A percentile compares a stretch with the other conserved stretches of the same genome.
phyloP scores from a whole-genome alignment of 768 basidiomycete genomes.

The Paxillus rubicundulus region DNA sequence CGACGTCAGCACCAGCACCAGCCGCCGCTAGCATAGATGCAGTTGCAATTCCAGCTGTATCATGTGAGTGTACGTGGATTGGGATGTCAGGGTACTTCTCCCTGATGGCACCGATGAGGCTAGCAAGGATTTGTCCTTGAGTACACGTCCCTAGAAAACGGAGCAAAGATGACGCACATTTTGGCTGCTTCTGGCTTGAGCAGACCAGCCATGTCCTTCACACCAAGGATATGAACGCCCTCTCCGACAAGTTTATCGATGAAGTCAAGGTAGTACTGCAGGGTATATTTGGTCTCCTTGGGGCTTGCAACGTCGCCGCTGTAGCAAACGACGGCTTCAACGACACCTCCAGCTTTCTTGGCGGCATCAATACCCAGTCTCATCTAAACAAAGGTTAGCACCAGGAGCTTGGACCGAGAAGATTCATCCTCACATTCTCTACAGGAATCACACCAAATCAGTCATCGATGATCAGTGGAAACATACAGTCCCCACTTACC shows the following conservation, averaged over 20 bases:
- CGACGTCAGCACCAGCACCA: slow-evolving; percentile 95
- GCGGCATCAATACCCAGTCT: slow-evolving; percentile 98
- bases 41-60: slow-evolving; percentile 96
- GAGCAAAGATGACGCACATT: slow-evolving; percentile 50
- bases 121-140: slow-evolving; percentile 28
- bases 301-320: slow-evolving; percentile 95
- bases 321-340: slow-evolving; percentile 97
- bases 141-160: background rate
- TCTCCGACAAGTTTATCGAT: slow-evolving; percentile 89
- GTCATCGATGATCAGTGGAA: background rate
- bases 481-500: slow-evolving; percentile 47
- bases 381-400: slow-evolving; percentile 57
- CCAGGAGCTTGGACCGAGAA: background rate
- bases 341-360: slow-evolving; percentile 98
- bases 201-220: slow-evolving; percentile 99
- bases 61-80: slow-evolving; percentile 99
- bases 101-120: slow-evolving; percentile 91
- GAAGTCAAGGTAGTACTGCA: slow-evolving; percentile 96
- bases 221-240: slow-evolving; percentile 94
- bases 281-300: slow-evolving; percentile 94
- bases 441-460: slow-evolving; percentile 4
- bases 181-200: slow-evolving; percentile 94
- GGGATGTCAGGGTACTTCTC: slow-evolving; percentile 96
- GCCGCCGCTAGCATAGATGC: slow-evolving; percentile 98
- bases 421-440: slow-evolving; percentile 64